Conservation (phyloP, 306 rosid genomes). For the Prunus armeniaca region DNA sequence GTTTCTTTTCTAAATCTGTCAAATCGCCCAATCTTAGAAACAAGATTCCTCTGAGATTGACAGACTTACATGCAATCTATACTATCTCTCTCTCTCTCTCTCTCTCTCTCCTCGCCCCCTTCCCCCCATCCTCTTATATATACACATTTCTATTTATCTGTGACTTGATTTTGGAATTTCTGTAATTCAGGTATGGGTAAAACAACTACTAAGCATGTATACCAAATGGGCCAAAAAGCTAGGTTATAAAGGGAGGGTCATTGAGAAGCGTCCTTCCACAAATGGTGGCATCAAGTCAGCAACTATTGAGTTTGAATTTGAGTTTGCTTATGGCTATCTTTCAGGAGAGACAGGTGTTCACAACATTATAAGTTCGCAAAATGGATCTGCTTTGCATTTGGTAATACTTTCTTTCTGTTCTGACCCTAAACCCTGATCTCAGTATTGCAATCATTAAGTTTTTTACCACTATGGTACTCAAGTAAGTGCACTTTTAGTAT, state of each 20-base stretch:
- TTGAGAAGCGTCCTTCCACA: constrained; percentile 44
- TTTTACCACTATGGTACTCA: too few species aligned
- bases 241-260: constrained; percentile 64
- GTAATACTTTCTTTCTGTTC: constrained; percentile 34
- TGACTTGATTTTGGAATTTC: constrained; percentile 24
- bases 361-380: constrained; percentile 42
- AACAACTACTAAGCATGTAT: constrained; percentile 66
- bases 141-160: constrained; percentile 1
- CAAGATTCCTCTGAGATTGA: background rate
- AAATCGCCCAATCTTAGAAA: too few species aligned
- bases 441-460: background rate
- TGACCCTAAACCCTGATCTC: background rate
- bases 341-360: constrained; percentile 81
- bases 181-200: constrained; percentile 68
- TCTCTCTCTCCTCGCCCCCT: background rate
- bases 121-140: background rate
- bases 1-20: too few species aligned
- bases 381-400: constrained; percentile 45
- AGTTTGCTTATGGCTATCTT: constrained; percentile 77
- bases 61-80: background rate
- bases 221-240: constrained; percentile 70
- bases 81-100: background rate
- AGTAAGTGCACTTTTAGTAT: too few species aligned
- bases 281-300: constrained; percentile 64
- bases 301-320: constrained; percentile 71